Evolutionary conservation across 1,139 yeast genomes (phyloP).

Genomic region (Hemisphaericaspora xylofermentans): DNA sequence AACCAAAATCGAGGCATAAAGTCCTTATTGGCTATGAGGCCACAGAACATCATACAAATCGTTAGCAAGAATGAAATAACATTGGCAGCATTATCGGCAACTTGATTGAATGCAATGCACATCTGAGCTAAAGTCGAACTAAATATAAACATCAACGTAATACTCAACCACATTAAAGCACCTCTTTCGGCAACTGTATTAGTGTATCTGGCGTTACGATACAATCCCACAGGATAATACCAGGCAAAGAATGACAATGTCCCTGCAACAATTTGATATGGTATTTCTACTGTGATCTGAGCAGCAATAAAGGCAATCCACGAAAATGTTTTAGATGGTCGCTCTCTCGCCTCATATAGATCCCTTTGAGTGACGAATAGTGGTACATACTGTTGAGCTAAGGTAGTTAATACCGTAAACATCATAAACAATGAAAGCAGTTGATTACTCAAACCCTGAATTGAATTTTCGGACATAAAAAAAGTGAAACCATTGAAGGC

Average conservation of each 20-base stretch:
- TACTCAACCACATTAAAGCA: conserved; percentile 43
- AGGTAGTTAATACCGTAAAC: conserved; percentile 42
- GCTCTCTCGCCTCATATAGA: conserved; percentile 37
- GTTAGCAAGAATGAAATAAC: conserved; percentile 27
- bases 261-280: conserved; percentile 69
- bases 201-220: conserved; percentile 48
- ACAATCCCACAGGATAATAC: conserved; percentile 74
- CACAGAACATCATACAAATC: conserved; percentile 35
- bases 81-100: conserved; percentile 41
- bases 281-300: conserved; percentile 71
- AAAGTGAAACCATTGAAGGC: conserved; percentile 48
- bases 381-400: conserved; percentile 53
- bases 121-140: conserved; percentile 40
- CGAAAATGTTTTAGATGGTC: conserved; percentile 31
- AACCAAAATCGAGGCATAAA: conserved; percentile 37
- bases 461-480: conserved; percentile 28
- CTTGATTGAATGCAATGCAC: conserved; percentile 38
- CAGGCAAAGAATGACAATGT: conserved; percentile 68
- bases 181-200: conserved; percentile 33
- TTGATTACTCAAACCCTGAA: conserved; percentile 48
- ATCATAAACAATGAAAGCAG: conserved; percentile 59
- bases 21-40: conserved; percentile 27
- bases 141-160: conserved; percentile 38
- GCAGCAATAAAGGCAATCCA: conserved; percentile 46
- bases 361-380: conserved; percentile 33